These are phyloP conservation scores for Pleomassaria siparia DNA, from an alignment of 2,329 filamentous ascomycete species.

Conservation along the genomic window DNA sequence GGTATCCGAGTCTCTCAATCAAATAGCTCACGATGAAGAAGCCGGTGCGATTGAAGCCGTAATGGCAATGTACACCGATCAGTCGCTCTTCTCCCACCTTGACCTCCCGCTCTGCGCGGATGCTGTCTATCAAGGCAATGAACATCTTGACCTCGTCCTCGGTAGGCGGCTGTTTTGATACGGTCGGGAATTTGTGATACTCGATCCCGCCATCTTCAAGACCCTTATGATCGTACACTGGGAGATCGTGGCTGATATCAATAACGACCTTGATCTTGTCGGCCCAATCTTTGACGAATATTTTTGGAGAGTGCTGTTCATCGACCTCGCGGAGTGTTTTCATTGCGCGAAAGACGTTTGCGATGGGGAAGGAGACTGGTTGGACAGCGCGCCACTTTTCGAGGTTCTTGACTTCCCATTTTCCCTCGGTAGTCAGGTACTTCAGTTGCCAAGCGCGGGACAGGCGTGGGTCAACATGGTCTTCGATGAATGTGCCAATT, in stretches of 20 bases:
- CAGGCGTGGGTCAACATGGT: constrained; percentile 74
- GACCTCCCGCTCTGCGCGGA: constrained; percentile 40
- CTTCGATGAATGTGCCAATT: constrained; percentile 77
- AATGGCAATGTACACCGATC: constrained; percentile 90
- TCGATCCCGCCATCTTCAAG: constrained; percentile 48
- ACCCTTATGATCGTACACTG: constrained; percentile 76
- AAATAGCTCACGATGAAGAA: constrained; percentile 90
- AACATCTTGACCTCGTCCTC: constrained; percentile 62
- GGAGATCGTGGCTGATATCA: constrained; percentile 88
- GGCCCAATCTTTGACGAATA: constrained; percentile 70
- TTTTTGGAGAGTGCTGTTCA: constrained; percentile 72
- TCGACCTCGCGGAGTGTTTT: constrained; percentile 93
- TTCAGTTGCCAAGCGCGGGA: constrained; percentile 89
- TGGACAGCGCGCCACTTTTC: constrained; percentile 82
- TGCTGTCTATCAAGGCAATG: constrained; percentile 57
- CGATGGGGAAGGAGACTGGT: constrained; percentile 78
- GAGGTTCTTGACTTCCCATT: constrained; percentile 98
- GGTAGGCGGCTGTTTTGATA: constrained; percentile 84
- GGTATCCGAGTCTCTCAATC: constrained; percentile 75
- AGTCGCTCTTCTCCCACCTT: constrained; percentile 49
- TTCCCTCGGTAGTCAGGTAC: constrained; percentile 83
- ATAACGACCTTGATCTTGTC: constrained; percentile 72
- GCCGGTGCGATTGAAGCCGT: constrained; percentile 92
- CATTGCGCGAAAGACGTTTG: constrained; percentile 79
- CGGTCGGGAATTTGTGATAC: constrained; percentile 82